Base-by-base conservation (phyloP, 805 yeast genomes). In the Dipodascus albidus region DNA sequence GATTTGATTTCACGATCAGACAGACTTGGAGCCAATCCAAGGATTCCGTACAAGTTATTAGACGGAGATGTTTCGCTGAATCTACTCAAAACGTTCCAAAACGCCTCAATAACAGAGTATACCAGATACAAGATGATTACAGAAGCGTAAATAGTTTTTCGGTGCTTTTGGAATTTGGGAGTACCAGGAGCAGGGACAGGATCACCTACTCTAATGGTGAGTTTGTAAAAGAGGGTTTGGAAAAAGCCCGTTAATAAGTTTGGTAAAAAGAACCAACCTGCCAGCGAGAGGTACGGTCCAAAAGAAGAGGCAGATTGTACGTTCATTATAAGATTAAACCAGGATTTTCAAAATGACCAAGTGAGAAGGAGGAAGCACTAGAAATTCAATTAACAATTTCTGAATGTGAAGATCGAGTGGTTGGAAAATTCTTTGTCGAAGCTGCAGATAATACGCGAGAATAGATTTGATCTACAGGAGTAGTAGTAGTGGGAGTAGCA, bases 181-280 rank as follows among this genome's bases (percentile, higher is more conserved):
- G 49, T 22, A 24, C 53, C 52, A 19, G 38, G 53, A 17, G n/a
- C 53, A 54, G 21, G 47, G 38, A 20, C 54, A 47, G 14, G 55
- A 49, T 23, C 52, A 22, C 35, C 52, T 20, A 19, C 53, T 17
- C 23, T 51, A 22, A 27, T 47, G n/a, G 55, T 44, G 31, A 51
- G 11, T 23, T 54, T 52, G 54, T 60, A 63, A 49, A 54, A 57
- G 3, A 53, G 31, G n/a, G 31, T 50, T 53, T 62, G 65, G 33
- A 61, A 50, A 15, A 51, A 50, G 20, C 55, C 27, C 4, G 67
- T 51, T 19, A 52, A 55, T n/a, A 54, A 27, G 4, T 50, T 38
- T 3, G 66, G 66, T 6, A 62, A 42, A 49, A 60, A 48, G 33
- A 57, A 55, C 66, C 66, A 62, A 20, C 60, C 59, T 4, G 56